These are phyloP conservation scores for Chaetomium sp. DNA, from an alignment of 2,329 filamentous ascomycete genomes.

Conservation along the genomic window DNA sequence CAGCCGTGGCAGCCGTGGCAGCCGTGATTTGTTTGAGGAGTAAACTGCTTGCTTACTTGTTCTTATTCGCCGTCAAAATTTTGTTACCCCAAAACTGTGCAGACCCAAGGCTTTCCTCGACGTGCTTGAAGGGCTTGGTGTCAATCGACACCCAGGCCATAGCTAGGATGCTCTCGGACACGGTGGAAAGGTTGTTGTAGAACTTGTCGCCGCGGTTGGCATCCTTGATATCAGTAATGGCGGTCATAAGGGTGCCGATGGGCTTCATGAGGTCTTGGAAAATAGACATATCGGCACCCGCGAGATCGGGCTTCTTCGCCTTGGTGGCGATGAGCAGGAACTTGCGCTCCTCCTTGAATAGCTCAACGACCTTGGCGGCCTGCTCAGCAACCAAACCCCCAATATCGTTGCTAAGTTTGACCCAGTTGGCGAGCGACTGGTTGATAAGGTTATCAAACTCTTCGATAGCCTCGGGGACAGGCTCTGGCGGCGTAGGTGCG, in stretches of 20 bases:
- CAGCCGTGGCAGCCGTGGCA: too few species aligned
- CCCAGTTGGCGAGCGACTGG: conserved; percentile 74
- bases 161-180: conserved; percentile 86
- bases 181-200: conserved; percentile 81
- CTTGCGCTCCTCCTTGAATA: conserved; percentile 82
- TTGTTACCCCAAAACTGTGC: conserved; percentile 95
- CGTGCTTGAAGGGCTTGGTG: conserved; percentile 78
- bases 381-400: conserved; percentile 80
- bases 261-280: conserved; percentile 82
- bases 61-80: conserved; percentile 88
- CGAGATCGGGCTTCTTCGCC: conserved; percentile 84
- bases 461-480: conserved; percentile 75
- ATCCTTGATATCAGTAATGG: conserved; percentile 79
- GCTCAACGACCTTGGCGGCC: conserved; percentile 57
- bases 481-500: conserved; percentile 49
- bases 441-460: conserved; percentile 83
- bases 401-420: conserved; percentile 74
- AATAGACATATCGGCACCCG: conserved; percentile 58
- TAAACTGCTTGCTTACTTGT: conserved; percentile 46
- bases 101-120: conserved; percentile 78
- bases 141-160: conserved; percentile 90
- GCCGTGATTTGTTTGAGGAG: too few species aligned
- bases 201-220: conserved; percentile 73
- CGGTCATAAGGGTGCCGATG: conserved; percentile 78
- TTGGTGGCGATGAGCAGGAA: conserved; percentile 88